These are phyloP conservation scores for Colletotrichum sp. DNA, from an alignment of 2,329 filamentous ascomycete species.

Conservation along the genomic window DNA sequence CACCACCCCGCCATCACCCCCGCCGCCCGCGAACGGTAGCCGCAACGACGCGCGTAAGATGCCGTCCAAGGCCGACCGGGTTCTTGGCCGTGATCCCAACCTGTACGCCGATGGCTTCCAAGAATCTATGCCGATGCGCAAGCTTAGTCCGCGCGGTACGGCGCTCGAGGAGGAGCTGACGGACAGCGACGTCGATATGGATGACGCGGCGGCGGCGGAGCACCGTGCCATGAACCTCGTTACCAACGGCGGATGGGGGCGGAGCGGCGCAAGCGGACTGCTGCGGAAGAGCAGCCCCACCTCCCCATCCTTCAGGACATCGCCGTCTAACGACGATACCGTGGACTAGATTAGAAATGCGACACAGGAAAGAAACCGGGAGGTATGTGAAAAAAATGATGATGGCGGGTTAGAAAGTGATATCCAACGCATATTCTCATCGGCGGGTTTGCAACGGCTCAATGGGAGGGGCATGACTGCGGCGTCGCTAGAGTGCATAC, in stretches of 20 bases:
- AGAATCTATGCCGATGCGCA: conserved; percentile 48
- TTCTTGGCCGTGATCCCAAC: conserved; percentile 62
- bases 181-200: conserved; percentile 38
- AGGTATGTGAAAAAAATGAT: not conserved
- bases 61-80: conserved; percentile 62
- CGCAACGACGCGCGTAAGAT: conserved; percentile 36
- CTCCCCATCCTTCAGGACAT: conserved; percentile 4
- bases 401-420: conserved; percentile 3
- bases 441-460: not conserved
- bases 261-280: conserved; percentile 48
- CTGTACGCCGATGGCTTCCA: conserved; percentile 56
- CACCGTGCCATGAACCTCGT: conserved; percentile 51
- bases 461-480: not conserved
- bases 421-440: conserved; percentile 10
- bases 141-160: conserved; percentile 51
- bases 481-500: not conserved
- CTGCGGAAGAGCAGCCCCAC: conserved; percentile 38
- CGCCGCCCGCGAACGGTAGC: conserved; percentile 23
- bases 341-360: conserved; percentile 10
- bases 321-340: conserved; percentile 10
- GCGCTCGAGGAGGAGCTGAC: conserved; percentile 47
- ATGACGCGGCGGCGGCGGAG: conserved; percentile 45
- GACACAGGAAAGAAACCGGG: not conserved
- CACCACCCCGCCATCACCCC: conserved; percentile 22
- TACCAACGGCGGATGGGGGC: conserved; percentile 42